Conservation (phyloP, 805 yeast species). For the Wickerhamiella azymoides region DNA sequence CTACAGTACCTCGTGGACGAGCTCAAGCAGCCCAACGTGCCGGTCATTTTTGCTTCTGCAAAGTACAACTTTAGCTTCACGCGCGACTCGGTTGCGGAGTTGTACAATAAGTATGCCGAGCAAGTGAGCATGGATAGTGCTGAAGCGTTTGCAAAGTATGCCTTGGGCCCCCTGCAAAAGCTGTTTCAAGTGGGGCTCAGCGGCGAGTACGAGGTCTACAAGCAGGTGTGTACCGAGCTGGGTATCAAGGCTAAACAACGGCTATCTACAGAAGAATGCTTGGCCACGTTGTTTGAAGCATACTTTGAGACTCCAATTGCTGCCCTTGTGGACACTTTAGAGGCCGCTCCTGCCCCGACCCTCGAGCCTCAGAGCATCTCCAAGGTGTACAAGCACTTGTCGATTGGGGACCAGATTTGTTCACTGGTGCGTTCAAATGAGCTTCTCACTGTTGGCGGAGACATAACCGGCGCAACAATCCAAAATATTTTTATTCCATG, state of each 20-base stretch:
- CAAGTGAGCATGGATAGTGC: slow-evolving; percentile 24
- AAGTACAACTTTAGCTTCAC: slow-evolving; percentile 51
- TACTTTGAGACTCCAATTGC: slow-evolving; percentile 37
- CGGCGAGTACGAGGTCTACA: slow-evolving; percentile 32
- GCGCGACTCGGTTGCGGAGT: slow-evolving; percentile 45
- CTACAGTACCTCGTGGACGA: slow-evolving; percentile 45
- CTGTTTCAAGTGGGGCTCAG: slow-evolving; percentile 48
- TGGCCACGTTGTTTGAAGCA: slow-evolving; percentile 38
- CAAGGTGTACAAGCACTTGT: background rate
- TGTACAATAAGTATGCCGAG: slow-evolving; percentile 28
- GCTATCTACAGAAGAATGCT: slow-evolving; percentile 45
- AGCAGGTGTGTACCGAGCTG: slow-evolving; percentile 32
- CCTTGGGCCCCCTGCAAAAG: slow-evolving; percentile 73
- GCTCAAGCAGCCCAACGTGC: slow-evolving; percentile 39
- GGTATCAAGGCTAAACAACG: slow-evolving; percentile 22
- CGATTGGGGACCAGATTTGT: background rate
- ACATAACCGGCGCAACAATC: slow-evolving; percentile 14
- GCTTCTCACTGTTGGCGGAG: background rate
- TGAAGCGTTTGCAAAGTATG: slow-evolving; percentile 45
- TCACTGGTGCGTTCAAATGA: background rate
- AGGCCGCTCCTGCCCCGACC: background rate
- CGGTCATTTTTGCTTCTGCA: slow-evolving; percentile 68
- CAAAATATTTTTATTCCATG: slow-evolving; percentile 36
- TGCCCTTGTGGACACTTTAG: slow-evolving; percentile 42
- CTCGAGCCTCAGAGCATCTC: too few relatives aligned